A percentile compares a stretch with the other conserved stretches of the same genome.
Evolutionary conservation across 2,329 filamentous ascomycete genomes (phyloP).

Genomic region (Scleromitrula shiraiana): DNA sequence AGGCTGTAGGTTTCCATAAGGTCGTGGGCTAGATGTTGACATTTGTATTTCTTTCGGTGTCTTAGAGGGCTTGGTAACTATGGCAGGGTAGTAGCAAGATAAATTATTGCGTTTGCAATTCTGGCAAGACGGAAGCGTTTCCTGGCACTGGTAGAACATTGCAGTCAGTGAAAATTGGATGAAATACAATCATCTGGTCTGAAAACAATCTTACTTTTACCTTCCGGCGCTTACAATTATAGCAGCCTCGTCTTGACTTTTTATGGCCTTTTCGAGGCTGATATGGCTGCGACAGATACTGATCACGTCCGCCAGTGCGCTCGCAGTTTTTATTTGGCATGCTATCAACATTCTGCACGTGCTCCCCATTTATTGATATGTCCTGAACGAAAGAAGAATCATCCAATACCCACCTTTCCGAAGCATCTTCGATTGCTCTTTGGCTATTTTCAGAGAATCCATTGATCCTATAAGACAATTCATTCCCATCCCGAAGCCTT

Average conservation of each 20-base stretch:
- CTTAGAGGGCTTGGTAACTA: neutral
- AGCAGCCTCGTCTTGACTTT: conserved; percentile 1
- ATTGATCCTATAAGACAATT: neutral
- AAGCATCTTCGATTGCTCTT: neutral
- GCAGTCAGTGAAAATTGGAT: no score
- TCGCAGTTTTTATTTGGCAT: neutral
- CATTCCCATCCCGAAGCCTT: neutral
- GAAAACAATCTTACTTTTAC: neutral
- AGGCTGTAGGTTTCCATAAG: neutral
- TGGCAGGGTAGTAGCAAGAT: neutral
- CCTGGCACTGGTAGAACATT: no score
- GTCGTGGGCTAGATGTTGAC: neutral
- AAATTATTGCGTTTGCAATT: neutral
- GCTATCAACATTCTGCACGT: neutral
- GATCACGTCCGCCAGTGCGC: neutral
- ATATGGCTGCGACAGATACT: no score
- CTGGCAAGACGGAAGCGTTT: neutral
- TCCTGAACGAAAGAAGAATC: neutral
- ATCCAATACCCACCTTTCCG: neutral
- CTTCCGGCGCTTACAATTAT: conserved; percentile 1
- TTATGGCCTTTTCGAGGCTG: neutral
- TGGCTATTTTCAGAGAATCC: neutral
- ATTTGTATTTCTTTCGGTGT: neutral
- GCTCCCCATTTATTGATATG: no score
- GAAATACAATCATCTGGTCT: no score